Evolutionary conservation across 495 filamentous ascomycete species (phyloP).

Genomic region (Penicillium antarcticum): DNA sequence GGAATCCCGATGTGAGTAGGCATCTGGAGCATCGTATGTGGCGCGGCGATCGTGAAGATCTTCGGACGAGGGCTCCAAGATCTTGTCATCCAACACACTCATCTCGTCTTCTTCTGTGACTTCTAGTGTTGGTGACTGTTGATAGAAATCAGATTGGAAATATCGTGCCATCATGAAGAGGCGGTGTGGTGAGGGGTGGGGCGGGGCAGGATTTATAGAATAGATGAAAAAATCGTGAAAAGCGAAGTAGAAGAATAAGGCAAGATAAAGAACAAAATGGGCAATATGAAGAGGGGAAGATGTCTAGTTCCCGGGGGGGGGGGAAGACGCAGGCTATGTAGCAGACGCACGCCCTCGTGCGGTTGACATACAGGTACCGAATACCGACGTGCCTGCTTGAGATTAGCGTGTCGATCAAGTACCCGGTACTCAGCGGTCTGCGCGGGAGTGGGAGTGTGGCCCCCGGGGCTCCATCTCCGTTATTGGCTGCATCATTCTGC

Average conservation of each 20-base stretch:
- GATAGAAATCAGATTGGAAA: constrained; percentile 57
- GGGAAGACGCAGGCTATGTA: constrained; percentile 23
- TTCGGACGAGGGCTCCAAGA: constrained; percentile 68
- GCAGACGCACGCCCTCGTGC: constrained; percentile 20
- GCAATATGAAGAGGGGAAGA: constrained; percentile 7
- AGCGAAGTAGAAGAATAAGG: constrained; percentile 26
- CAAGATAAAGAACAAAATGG: constrained; percentile 10
- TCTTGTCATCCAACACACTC: constrained; percentile 81
- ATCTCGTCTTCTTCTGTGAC: constrained; percentile 75
- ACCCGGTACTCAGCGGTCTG: constrained; percentile 28
- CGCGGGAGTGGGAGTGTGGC: constrained; percentile 27
- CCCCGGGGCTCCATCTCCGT: constrained; percentile 13
- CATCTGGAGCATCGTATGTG: constrained; percentile 64
- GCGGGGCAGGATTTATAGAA: constrained; percentile 17
- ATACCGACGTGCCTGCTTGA: constrained; percentile 9
- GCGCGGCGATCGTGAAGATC: constrained; percentile 69
- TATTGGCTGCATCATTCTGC: constrained; percentile 46
- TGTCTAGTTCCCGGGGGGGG: constrained; percentile 17
- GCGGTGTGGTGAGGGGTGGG: constrained; percentile 24
- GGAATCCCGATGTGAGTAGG: constrained; percentile 72
- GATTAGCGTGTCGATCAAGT: constrained; percentile 12
- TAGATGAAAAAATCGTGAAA: constrained; percentile 6
- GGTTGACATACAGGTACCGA: constrained; percentile 5
- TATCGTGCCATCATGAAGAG: constrained; percentile 43
- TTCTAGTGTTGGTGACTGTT: constrained; percentile 60